phyloP scores from a whole-genome alignment of 2,329 filamentous ascomycete species.

The Metarhizium robertsii region DNA sequence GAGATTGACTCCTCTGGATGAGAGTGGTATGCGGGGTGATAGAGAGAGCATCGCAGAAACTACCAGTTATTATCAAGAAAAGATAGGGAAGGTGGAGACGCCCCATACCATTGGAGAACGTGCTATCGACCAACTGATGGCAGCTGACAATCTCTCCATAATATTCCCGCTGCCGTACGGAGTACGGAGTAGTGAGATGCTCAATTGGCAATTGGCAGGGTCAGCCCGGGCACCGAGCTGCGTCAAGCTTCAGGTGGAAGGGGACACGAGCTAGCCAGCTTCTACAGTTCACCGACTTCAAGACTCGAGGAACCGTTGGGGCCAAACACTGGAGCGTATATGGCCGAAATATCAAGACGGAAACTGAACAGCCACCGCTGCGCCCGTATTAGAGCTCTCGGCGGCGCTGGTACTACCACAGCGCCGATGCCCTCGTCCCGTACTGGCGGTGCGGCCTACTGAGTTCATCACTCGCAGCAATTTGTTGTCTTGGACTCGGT shows the following conservation, averaged over 20 bases:
- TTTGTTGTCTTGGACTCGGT: too few relatives aligned
- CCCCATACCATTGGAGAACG: background rate
- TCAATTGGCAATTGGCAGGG: background rate
- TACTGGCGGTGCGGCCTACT: too few relatives aligned
- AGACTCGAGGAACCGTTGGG: too few relatives aligned
- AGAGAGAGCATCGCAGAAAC: too few relatives aligned
- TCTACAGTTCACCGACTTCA: background rate
- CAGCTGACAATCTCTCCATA: background rate
- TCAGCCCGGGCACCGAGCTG: background rate
- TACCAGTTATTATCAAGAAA: too few relatives aligned
- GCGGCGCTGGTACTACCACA: too few relatives aligned
- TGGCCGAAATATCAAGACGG: too few relatives aligned
- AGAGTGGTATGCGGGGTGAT: background rate
- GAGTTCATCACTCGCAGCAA: too few relatives aligned
- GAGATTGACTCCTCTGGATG: background rate
- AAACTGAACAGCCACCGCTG: too few relatives aligned
- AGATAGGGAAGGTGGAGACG: background rate
- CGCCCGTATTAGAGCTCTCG: too few relatives aligned
- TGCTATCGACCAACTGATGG: background rate
- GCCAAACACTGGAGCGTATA: too few relatives aligned
- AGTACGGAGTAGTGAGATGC: background rate
- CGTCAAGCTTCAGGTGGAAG: conserved; percentile 1
- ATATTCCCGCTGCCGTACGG: background rate
- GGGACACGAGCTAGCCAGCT: background rate
- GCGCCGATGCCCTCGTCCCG: too few relatives aligned